Evolutionary conservation across 2,329 filamentous ascomycete species (phyloP).

Genomic region (Colletotrichum musae): DNA sequence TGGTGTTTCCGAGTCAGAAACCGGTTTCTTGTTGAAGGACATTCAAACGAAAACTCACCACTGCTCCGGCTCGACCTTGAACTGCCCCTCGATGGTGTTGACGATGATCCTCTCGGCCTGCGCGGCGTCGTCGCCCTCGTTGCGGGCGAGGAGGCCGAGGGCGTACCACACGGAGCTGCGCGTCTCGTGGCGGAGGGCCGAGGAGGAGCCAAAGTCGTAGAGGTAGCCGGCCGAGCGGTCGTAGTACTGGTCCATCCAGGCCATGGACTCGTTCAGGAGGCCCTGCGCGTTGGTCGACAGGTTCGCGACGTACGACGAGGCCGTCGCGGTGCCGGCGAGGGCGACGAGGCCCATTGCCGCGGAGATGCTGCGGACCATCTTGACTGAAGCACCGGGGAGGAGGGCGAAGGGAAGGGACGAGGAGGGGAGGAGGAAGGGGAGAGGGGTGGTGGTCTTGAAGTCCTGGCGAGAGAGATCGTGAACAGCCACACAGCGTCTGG

Average conservation of each 20-base stretch:
- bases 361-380: slow-evolving; percentile 28
- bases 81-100: slow-evolving; percentile 68
- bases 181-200: slow-evolving; percentile 69
- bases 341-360: slow-evolving; percentile 32
- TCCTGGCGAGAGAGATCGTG: slow-evolving; percentile 5
- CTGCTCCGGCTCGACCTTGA: slow-evolving; percentile 64
- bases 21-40: too few relatives aligned
- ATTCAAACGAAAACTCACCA: slow-evolving; percentile 70
- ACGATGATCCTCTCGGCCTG: slow-evolving; percentile 68
- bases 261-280: slow-evolving; percentile 66
- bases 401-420: not conserved
- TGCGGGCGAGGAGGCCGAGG: slow-evolving; percentile 69
- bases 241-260: slow-evolving; percentile 69
- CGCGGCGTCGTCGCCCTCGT: slow-evolving; percentile 62
- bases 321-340: slow-evolving; percentile 27
- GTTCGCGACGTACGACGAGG: slow-evolving; percentile 38
- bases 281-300: slow-evolving; percentile 50
- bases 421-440: not conserved
- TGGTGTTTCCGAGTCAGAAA: slow-evolving; percentile 4
- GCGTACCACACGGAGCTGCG: slow-evolving; percentile 73
- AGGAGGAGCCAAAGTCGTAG: slow-evolving; percentile 60
- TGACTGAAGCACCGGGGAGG: not conserved
- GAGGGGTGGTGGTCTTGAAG: slow-evolving; percentile 6
- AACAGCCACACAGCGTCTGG: not conserved
- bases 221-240: slow-evolving; percentile 67